phyloP scores from a whole-genome alignment of 257 asterid genomes.

The Solanum chiquidenum region DNA sequence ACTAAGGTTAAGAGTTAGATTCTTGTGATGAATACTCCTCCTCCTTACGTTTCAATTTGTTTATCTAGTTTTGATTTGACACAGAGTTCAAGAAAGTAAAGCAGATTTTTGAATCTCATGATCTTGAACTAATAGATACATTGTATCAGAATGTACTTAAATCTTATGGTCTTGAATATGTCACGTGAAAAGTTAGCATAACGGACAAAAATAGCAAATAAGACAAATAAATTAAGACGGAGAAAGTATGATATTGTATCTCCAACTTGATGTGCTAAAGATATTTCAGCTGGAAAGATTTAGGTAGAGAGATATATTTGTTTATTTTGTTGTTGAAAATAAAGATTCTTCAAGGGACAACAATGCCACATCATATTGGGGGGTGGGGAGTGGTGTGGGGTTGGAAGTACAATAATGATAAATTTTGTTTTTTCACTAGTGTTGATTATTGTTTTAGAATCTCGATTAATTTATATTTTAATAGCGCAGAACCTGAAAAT shows the following conservation, averaged over 20 bases:
- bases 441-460: neutral
- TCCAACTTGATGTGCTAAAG: neutral
- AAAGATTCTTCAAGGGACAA: neutral
- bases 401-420: neutral
- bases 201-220: neutral
- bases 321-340: neutral
- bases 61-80: neutral
- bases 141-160: neutral
- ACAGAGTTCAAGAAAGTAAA: neutral
- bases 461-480: neutral
- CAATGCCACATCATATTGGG: neutral
- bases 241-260: neutral
- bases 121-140: neutral
- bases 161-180: neutral
- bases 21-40: neutral
- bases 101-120: neutral
- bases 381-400: no score
- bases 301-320: neutral
- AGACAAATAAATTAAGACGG: neutral
- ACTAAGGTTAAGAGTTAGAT: neutral
- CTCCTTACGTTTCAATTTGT: neutral
- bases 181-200: neutral
- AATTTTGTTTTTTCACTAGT: neutral
- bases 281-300: neutral
- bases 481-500: neutral